Evolutionary conservation across 116 monocot species (phyloP), one percentile per base, ranked within the genome.

Genomic region (Zostera marina): DNA sequence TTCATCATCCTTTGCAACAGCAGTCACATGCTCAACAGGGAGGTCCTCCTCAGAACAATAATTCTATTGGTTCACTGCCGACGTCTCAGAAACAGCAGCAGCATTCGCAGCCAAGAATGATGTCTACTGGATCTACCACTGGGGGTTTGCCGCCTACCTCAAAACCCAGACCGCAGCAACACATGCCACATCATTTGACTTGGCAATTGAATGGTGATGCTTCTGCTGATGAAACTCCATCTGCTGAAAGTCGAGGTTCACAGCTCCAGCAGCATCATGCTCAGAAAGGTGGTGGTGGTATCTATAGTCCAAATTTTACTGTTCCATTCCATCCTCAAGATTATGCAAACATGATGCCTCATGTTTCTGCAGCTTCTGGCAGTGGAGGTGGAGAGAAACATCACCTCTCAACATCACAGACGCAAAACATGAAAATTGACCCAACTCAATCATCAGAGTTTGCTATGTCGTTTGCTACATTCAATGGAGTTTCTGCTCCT

Each of bases 251-350:
- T 40, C 66, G 70, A 63, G 44, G 57, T 2, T 65, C 69, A 43
- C 82, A 75, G 49, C 60, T 69, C 54, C 92, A 79, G 58, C 32
- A 32, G 2, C 32, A 32, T 32, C 32, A 32, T 32, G 32, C 5
- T 5, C 32, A 32, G 32, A 87, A 87, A 62, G 60, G 56, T 11
- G 22, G 8, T 2, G 56, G 56, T 32, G 55, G 55, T 7, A 21
- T 79, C 7, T 74, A 72, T 41, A 52, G 67, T 3, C 68, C 71
- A 13, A 85, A 78, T 32, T 73, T 85, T 63, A 52, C 76, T 14
- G 62, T 90, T 65, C 78, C 85, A 7, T 45, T 77, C 22, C 77
- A 82, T 70, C 74, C 80, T n/a, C 82, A 75, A 52, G 88, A 79
- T 49, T 88, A 81, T 62, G 73, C 82, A 8, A 51, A 51, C 49